Percentiles rank a stretch among this genome's conserved stretches.
Evolutionary conservation across 2,329 filamentous ascomycete species (phyloP).

Genomic region (Pseudogymnoascus sp.): DNA sequence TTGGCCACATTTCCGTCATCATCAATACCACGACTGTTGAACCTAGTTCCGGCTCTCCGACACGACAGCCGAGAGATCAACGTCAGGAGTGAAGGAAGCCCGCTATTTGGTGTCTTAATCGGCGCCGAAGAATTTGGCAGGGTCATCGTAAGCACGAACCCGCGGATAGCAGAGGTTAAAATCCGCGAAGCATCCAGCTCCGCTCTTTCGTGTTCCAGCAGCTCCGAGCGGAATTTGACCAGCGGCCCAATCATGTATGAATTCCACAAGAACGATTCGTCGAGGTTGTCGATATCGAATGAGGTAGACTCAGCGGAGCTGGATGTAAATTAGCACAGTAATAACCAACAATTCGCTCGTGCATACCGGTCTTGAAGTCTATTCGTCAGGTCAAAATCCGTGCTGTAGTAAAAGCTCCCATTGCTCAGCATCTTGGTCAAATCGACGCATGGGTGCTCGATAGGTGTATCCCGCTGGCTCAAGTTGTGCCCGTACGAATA

Average conservation of each 20-base stretch:
- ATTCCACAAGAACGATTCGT: slow-evolving; percentile 93
- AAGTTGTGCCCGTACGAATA: slow-evolving; percentile 40
- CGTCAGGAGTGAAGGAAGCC: slow-evolving; percentile 75
- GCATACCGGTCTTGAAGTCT: slow-evolving; percentile 75
- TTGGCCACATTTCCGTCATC: slow-evolving; percentile 97
- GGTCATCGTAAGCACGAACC: slow-evolving; percentile 80
- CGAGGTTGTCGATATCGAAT: slow-evolving; percentile 86
- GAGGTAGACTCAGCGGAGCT: slow-evolving; percentile 67
- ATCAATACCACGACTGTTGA: slow-evolving; percentile 95
- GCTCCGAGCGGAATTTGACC: slow-evolving; percentile 75
- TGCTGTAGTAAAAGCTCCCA: slow-evolving; percentile 95
- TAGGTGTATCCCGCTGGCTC: slow-evolving; percentile 57
- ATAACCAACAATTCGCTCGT: slow-evolving; percentile 12
- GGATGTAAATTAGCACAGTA: slow-evolving; percentile 18
- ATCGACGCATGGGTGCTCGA: slow-evolving; percentile 84
- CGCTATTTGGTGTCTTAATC: slow-evolving; percentile 54
- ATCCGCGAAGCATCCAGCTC: slow-evolving; percentile 81
- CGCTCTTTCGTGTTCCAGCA: slow-evolving; percentile 65
- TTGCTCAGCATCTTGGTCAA: slow-evolving; percentile 87
- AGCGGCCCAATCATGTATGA: slow-evolving; percentile 96
- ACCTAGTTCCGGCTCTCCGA: slow-evolving; percentile 81
- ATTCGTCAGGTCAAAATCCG: slow-evolving; percentile 95
- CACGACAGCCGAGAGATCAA: slow-evolving; percentile 89
- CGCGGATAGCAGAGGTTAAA: slow-evolving; percentile 85
- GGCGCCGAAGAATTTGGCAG: slow-evolving; percentile 72